Percentiles rank a stretch among this genome's conserved stretches.
These are phyloP conservation scores for Capsella rubella DNA, from an alignment of 441 rosid species.

Conservation along the genomic window DNA sequence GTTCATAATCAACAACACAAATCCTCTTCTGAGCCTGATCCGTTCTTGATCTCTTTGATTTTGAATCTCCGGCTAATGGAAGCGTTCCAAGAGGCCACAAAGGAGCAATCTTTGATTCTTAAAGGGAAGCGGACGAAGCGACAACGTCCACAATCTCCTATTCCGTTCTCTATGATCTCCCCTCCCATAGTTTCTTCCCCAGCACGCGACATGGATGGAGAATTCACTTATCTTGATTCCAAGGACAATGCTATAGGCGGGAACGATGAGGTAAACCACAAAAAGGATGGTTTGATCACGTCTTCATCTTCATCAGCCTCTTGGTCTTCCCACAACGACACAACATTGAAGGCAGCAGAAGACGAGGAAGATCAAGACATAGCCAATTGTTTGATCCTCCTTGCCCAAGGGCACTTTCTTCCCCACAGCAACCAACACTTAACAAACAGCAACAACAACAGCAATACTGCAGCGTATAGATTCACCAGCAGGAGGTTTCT, in stretches of 20 bases:
- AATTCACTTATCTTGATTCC: constrained; percentile 40
- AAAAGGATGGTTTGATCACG: constrained; percentile 34
- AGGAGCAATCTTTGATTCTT: constrained; percentile 49
- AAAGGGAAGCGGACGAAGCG: constrained; percentile 90
- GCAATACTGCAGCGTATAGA: constrained; percentile 41
- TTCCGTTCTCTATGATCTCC: constrained; percentile 50
- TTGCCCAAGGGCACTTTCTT: constrained; percentile 69
- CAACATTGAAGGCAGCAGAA: constrained; percentile 34
- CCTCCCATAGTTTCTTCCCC: constrained; percentile 35
- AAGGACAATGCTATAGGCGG: constrained; percentile 27
- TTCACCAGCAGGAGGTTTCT: constrained; percentile 72
- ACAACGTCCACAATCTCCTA: constrained; percentile 68
- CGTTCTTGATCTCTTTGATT: constrained; percentile 20
- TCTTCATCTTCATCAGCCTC: constrained; percentile 49
- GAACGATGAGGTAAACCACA: neutral
- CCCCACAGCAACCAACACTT: constrained; percentile 22
- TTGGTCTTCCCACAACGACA: constrained; percentile 47
- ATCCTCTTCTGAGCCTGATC: constrained; percentile 10
- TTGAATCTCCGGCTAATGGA: constrained; percentile 51
- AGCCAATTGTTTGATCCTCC: constrained; percentile 91
- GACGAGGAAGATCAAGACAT: constrained; percentile 84
- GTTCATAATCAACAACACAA: constrained; percentile 34
- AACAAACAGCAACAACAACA: constrained; percentile 32
- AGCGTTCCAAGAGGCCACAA: constrained; percentile 51
- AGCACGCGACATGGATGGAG: constrained; percentile 15